phyloP scores from a whole-genome alignment of 1,139 yeast species.

The Yamadazyma taylorii region DNA sequence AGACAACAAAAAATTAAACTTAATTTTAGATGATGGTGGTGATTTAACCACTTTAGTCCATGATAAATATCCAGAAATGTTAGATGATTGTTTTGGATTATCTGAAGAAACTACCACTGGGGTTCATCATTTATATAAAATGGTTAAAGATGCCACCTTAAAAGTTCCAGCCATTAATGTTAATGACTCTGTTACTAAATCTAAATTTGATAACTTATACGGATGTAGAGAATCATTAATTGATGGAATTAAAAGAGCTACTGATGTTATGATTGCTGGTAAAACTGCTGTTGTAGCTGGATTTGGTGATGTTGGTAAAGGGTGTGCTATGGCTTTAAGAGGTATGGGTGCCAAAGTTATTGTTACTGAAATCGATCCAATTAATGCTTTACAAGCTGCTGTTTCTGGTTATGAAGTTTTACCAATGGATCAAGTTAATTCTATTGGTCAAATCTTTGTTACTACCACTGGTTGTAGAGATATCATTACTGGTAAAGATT shows the following conservation, averaged over 20 bases:
- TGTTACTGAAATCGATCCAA: conserved; percentile 97
- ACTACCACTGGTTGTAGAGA: conserved; percentile 99
- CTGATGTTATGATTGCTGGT: conserved; percentile 99
- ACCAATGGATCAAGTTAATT: conserved; percentile 93
- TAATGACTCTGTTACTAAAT: conserved; percentile 98
- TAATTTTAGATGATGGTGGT: conserved; percentile 99
- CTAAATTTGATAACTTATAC: conserved; percentile 98
- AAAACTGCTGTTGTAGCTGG: conserved; percentile 99
- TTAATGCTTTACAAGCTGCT: conserved; percentile 99
- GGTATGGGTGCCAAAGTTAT: conserved; percentile 99
- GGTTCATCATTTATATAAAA: conserved; percentile 98
- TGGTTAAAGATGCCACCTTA: conserved; percentile 85
- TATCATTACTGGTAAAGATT: conserved; percentile 88
- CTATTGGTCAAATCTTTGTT: conserved; percentile 95
- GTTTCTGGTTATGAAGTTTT: conserved; percentile 98
- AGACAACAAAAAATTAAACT: conserved; percentile 93
- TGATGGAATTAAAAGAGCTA: conserved; percentile 99
- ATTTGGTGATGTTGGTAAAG: conserved; percentile 99
- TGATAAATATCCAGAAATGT: conserved; percentile 98
- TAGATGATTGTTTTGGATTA: conserved; percentile 91
- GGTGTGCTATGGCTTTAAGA: conserved; percentile 99
- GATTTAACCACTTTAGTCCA: conserved; percentile 97
- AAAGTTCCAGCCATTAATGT: conserved; percentile 99
- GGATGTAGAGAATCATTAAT: conserved; percentile 99
- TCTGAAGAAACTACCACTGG: conserved; percentile 99